phyloP scores from a whole-genome alignment of 2,329 filamentous ascomycete species.

The Bipolaris victoriae region DNA sequence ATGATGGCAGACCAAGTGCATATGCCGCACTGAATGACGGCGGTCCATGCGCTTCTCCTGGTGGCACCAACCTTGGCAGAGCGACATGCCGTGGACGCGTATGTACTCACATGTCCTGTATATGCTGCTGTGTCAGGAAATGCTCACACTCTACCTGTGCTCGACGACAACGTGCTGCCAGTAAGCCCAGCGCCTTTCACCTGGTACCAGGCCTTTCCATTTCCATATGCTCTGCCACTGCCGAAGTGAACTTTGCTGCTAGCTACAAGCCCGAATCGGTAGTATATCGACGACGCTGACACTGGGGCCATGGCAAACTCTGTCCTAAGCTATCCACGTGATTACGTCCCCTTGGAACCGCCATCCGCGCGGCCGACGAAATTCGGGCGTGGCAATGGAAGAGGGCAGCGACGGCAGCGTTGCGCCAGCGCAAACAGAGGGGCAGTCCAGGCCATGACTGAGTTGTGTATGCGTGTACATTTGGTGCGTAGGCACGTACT shows the following conservation, averaged over 20 bases:
- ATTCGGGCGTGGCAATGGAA: not conserved
- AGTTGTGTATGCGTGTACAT: too few species aligned
- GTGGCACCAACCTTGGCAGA: not conserved
- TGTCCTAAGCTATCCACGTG: not conserved
- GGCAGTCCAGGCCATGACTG: too few species aligned
- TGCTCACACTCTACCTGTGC: slow-evolving; percentile 23
- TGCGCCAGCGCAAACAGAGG: too few species aligned
- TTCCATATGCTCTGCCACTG: not conserved
- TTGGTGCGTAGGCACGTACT: too few species aligned
- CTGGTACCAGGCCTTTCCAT: slow-evolving; percentile 1
- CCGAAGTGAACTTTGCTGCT: slow-evolving; percentile 2
- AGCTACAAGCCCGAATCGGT: not conserved
- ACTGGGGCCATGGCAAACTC: not conserved
- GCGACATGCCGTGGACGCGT: not conserved
- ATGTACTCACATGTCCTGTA: too few species aligned
- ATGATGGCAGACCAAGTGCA: slow-evolving; percentile 12
- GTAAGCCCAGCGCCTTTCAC: slow-evolving; percentile 1
- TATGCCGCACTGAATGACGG: slow-evolving; percentile 9
- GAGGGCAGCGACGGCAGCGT: too few species aligned
- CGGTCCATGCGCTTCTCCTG: slow-evolving; percentile 8
- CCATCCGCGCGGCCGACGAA: not conserved
- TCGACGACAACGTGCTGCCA: slow-evolving; percentile 21
- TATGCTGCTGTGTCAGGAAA: slow-evolving; percentile 5
- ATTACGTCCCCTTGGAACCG: not conserved
- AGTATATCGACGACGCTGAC: not conserved